Percentiles rank a stretch among this genome's conserved stretches.
Evolutionary conservation across 2,329 filamentous ascomycete species (phyloP).

Genomic region (Fusarium sp.): DNA sequence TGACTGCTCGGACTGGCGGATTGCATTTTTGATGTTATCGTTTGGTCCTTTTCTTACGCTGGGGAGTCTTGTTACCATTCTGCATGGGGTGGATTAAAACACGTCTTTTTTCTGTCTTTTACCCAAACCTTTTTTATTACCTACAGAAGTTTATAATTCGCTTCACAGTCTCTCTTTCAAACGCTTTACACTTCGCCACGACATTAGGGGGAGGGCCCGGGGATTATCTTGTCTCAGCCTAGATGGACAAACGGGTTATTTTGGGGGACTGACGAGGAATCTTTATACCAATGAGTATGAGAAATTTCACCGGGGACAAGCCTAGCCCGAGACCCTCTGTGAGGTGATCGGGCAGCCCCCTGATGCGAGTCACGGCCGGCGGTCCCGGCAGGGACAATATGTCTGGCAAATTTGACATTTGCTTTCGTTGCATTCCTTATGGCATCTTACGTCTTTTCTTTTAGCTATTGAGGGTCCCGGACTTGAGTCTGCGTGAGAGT

Average conservation of each 20-base stretch:
- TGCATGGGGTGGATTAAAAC: slow-evolving; percentile 40
- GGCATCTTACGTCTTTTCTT: slow-evolving; percentile 29
- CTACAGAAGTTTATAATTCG: slow-evolving; percentile 53
- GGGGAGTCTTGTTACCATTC: slow-evolving; percentile 44
- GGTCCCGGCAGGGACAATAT: slow-evolving; percentile 43
- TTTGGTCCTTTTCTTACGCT: slow-evolving; percentile 43
- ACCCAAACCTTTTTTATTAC: slow-evolving; percentile 41
- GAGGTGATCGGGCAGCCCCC: slow-evolving; percentile 41
- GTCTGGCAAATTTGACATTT: slow-evolving; percentile 49
- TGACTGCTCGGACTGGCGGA: slow-evolving; percentile 52
- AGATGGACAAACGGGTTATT: slow-evolving; percentile 44
- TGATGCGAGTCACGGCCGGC: slow-evolving; percentile 44
- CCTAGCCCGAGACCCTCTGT: slow-evolving; percentile 40
- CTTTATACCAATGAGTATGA: slow-evolving; percentile 49
- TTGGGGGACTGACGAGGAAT: slow-evolving; percentile 43
- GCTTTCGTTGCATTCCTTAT: slow-evolving; percentile 47
- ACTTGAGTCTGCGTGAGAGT: not conserved
- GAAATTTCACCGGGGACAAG: slow-evolving; percentile 40
- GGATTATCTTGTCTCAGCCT: slow-evolving; percentile 46
- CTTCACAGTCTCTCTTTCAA: slow-evolving; percentile 56
- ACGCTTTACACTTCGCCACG: slow-evolving; percentile 48
- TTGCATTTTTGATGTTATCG: slow-evolving; percentile 48
- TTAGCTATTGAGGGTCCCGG: slow-evolving; percentile 15
- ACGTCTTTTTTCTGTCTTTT: slow-evolving; percentile 38
- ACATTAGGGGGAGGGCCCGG: slow-evolving; percentile 44